Evolutionary conservation across 441 rosid genomes (phyloP).

Genomic region (Populus hybrid): DNA sequence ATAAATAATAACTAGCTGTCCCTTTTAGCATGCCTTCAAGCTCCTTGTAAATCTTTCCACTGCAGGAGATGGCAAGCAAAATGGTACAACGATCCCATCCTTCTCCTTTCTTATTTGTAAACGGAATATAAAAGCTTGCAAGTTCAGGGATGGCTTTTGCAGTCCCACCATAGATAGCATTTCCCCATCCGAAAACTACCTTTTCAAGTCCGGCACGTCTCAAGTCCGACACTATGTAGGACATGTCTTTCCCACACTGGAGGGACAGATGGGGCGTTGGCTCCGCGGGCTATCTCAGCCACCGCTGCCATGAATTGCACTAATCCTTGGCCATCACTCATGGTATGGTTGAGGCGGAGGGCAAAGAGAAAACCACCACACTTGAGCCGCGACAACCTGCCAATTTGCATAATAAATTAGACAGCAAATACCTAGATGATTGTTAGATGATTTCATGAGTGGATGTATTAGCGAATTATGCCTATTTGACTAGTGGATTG

Average conservation of each 20-base stretch:
- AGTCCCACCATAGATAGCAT: conserved; percentile 31
- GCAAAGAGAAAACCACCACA: conserved; percentile 49
- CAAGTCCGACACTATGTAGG: conserved; percentile 30
- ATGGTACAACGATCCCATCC: conserved; percentile 32
- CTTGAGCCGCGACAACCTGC: conserved; percentile 42
- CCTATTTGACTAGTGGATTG: too few relatives aligned
- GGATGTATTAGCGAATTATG: not conserved
- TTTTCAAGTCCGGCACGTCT: conserved; percentile 10
- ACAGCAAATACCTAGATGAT: too few relatives aligned
- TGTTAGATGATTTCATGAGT: too few relatives aligned
- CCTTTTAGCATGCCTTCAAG: conserved; percentile 10
- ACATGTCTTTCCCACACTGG: conserved; percentile 49
- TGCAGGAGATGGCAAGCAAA: conserved; percentile 38
- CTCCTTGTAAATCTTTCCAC: conserved; percentile 38
- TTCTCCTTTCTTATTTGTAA: conserved; percentile 29
- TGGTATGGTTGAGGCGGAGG: conserved; percentile 41
- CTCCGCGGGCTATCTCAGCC: conserved; percentile 37
- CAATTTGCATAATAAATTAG: not conserved
- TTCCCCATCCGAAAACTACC: conserved; percentile 50
- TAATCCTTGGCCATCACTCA: conserved; percentile 39
- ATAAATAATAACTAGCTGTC: too few relatives aligned
- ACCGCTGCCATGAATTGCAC: conserved; percentile 31
- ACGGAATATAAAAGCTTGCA: conserved; percentile 16
- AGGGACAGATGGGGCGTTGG: conserved; percentile 11
- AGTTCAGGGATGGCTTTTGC: conserved; percentile 20